A percentile compares a stretch with the other conserved stretches of the same genome.
phyloP scores from a whole-genome alignment of 371 early-diverging fungal genomes.

The Saksenaea oblongispora region DNA sequence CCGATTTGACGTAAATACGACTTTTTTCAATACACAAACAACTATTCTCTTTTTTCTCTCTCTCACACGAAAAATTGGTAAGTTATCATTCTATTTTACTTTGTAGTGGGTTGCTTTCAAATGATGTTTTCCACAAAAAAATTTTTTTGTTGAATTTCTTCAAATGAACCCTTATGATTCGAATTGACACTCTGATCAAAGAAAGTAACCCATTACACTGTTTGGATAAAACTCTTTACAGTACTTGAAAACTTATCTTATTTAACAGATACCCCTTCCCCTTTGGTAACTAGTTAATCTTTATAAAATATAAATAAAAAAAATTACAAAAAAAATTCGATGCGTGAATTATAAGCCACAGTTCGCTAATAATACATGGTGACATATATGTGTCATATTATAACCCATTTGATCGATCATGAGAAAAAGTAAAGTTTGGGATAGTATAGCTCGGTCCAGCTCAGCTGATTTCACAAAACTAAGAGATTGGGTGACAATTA shows the following conservation, averaged over 20 bases:
- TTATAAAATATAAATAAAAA: background rate
- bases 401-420: no score
- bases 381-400: no score
- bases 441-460: no score
- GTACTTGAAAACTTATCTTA: background rate
- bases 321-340: background rate
- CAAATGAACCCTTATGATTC: slow-evolving; percentile 35
- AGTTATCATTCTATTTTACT: background rate
- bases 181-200: slow-evolving; percentile 30
- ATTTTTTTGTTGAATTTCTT: slow-evolving; percentile 40
- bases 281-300: background rate
- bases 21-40: background rate
- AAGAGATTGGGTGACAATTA: no score
- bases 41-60: background rate
- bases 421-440: no score
- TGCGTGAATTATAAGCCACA: no score
- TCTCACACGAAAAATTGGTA: background rate
- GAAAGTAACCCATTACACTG: background rate
- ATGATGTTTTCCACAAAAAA: slow-evolving; percentile 32
- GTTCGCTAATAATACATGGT: no score
- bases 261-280: background rate
- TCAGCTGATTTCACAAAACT: no score
- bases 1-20: background rate
- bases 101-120: background rate
- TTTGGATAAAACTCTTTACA: background rate